These are phyloP conservation scores for Suhomyces ambrosiae DNA, from an alignment of 1,139 yeast genomes.

Conservation along the genomic window DNA sequence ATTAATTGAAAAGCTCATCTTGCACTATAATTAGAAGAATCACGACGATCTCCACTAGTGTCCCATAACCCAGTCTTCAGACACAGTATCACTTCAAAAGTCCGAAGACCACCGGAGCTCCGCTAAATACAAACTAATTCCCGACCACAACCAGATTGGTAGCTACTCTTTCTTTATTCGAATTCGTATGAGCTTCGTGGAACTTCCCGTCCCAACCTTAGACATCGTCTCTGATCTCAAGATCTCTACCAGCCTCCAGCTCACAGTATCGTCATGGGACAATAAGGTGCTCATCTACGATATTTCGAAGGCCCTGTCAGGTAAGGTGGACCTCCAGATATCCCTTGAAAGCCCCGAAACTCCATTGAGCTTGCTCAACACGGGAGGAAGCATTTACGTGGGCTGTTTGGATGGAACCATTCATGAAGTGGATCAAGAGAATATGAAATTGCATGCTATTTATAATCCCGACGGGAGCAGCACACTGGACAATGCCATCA, in stretches of 20 bases:
- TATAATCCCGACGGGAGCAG: constrained; percentile 12
- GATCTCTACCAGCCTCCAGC: constrained; percentile 33
- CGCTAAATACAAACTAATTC: too few species aligned
- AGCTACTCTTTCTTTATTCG: too few species aligned
- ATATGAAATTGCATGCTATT: constrained; percentile 26
- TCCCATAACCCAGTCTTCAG: too few species aligned
- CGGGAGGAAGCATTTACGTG: constrained; percentile 27
- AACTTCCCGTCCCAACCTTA: constrained; percentile 22
- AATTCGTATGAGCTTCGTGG: constrained; percentile 5
- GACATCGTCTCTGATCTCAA: constrained; percentile 17
- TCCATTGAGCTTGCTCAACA: constrained; percentile 16
- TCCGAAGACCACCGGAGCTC: too few species aligned
- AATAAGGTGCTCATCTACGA: constrained; percentile 41
- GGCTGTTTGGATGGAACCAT: constrained; percentile 48
- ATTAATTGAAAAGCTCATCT: too few species aligned
- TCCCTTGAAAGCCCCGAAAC: constrained; percentile 11
- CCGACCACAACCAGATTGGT: too few species aligned
- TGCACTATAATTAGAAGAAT: too few species aligned
- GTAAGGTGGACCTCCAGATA: constrained; percentile 6
- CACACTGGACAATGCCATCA: constrained; percentile 17
- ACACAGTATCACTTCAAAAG: too few species aligned
- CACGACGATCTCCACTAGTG: too few species aligned
- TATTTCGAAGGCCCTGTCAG: constrained; percentile 11
- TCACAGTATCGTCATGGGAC: constrained; percentile 48
- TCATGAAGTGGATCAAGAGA: constrained; percentile 46